phyloP scores from a whole-genome alignment of 306 rosid species.

The Sesbania bispinosa region DNA sequence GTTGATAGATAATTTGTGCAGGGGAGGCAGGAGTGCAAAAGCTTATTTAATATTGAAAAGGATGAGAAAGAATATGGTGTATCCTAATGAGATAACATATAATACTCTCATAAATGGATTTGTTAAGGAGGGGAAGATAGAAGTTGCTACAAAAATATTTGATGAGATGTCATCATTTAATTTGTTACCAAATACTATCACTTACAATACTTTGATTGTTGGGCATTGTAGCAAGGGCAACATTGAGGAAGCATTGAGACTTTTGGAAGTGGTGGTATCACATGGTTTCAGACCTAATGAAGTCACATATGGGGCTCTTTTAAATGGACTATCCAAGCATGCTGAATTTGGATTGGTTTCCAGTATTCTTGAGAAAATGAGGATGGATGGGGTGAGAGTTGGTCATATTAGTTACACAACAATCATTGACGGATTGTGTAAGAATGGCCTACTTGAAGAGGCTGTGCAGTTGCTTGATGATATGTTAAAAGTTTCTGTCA shows the following conservation, averaged over 20 bases:
- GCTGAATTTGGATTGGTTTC: conserved; percentile 49
- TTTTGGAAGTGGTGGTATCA: conserved; percentile 57
- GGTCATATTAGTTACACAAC: conserved; percentile 46
- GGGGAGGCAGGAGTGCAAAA: conserved; percentile 59
- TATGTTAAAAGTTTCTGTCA: conserved; percentile 42
- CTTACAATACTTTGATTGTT: conserved; percentile 59
- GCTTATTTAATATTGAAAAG: conserved; percentile 64
- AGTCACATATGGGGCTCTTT: conserved; percentile 55
- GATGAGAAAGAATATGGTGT: conserved; percentile 64
- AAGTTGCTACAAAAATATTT: conserved; percentile 61
- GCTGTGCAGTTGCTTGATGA: conserved; percentile 50
- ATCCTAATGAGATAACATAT: conserved; percentile 61
- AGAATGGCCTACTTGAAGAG: conserved; percentile 59
- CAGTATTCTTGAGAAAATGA: conserved; percentile 52
- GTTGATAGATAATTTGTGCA: conserved; percentile 64
- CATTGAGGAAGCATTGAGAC: conserved; percentile 52
- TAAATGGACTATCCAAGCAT: conserved; percentile 59
- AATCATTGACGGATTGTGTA: conserved; percentile 70
- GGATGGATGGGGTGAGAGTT: conserved; percentile 37
- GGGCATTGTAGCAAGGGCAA: conserved; percentile 52
- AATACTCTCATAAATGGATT: conserved; percentile 71
- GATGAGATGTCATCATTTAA: conserved; percentile 51
- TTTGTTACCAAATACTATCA: conserved; percentile 48
- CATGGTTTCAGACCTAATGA: conserved; percentile 55
- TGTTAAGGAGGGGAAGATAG: conserved; percentile 73